These are phyloP conservation scores for Nemania sp. DNA, from an alignment of 2,329 filamentous ascomycete genomes.

Conservation along the genomic window DNA sequence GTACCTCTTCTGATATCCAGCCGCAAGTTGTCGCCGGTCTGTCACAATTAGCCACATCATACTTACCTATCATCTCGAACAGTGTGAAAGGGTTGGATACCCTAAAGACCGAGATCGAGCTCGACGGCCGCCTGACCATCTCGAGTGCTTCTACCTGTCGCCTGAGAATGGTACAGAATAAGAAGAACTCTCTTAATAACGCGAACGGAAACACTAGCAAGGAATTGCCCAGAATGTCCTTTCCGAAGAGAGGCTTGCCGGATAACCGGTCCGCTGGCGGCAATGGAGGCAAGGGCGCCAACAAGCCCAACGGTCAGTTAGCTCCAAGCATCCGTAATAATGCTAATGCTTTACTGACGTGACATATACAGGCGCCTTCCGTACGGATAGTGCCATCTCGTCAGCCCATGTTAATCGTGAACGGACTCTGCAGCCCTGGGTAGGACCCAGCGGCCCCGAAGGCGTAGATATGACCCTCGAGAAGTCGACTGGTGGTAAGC, in stretches of 20 bases:
- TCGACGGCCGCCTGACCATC: slow-evolving; percentile 29
- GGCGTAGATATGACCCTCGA: slow-evolving; percentile 74
- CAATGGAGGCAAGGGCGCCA: slow-evolving; percentile 42
- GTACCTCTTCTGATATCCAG: slow-evolving; percentile 28
- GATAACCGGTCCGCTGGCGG: slow-evolving; percentile 36
- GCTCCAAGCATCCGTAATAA: slow-evolving; percentile 1
- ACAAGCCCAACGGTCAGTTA: slow-evolving; percentile 48
- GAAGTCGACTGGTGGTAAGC: slow-evolving; percentile 49
- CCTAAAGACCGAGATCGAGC: slow-evolving; percentile 31
- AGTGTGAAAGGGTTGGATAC: slow-evolving; percentile 37
- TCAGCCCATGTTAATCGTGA: slow-evolving; percentile 71
- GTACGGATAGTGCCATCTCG: slow-evolving; percentile 88
- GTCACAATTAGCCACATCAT: slow-evolving; percentile 27
- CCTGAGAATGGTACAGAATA: slow-evolving; percentile 44
- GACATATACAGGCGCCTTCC: slow-evolving; percentile 68
- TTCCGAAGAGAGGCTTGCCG: slow-evolving; percentile 39
- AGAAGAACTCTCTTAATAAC: slow-evolving; percentile 38
- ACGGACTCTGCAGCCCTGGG: slow-evolving; percentile 80
- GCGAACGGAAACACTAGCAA: slow-evolving; percentile 41
- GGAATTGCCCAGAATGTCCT: slow-evolving; percentile 38
- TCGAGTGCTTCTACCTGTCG: slow-evolving; percentile 29
- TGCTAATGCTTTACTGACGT: slow-evolving; percentile 25
- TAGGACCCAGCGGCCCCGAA: slow-evolving; percentile 64
- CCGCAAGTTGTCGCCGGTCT: slow-evolving; percentile 22
- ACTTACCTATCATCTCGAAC: slow-evolving; percentile 28